Conservation (phyloP, 2,329 filamentous ascomycete species). For the Fragosphaeria purpurea region DNA sequence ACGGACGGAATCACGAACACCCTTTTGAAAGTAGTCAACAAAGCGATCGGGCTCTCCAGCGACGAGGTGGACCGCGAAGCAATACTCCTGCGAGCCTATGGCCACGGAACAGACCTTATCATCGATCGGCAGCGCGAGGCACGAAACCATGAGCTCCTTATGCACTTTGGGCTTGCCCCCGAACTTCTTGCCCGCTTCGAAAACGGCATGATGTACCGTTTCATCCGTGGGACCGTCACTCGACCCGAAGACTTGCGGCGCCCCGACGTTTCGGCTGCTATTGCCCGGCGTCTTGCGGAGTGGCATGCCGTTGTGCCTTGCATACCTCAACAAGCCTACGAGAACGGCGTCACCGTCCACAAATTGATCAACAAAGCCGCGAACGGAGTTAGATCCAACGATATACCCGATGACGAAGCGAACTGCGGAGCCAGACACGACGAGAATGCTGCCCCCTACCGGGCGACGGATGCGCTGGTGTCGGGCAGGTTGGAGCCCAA, state of each 20-base stretch:
- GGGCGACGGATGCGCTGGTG: conserved; percentile 40
- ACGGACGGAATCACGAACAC: conserved; percentile 99
- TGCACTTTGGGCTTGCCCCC: conserved; percentile 73
- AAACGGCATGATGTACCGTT: conserved; percentile 93
- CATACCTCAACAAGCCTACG: conserved; percentile 23
- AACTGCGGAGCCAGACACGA: conserved; percentile 10
- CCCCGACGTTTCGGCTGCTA: conserved; percentile 67
- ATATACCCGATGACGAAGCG: conserved; percentile 18
- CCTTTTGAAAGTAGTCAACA: conserved; percentile 67
- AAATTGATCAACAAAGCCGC: too few species aligned
- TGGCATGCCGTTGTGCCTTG: conserved; percentile 76
- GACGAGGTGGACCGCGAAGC: conserved; percentile 75
- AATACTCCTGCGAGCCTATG: conserved; percentile 84
- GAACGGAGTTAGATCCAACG: not conserved
- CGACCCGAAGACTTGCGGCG: conserved; percentile 69
- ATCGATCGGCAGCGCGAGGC: conserved; percentile 88
- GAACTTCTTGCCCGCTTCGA: conserved; percentile 82
- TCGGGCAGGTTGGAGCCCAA: conserved; percentile 69
- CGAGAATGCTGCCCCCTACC: conserved; percentile 15
- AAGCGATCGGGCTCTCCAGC: conserved; percentile 54
- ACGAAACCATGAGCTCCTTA: conserved; percentile 75
- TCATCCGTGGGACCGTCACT: conserved; percentile 71
- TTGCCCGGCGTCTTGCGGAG: conserved; percentile 75
- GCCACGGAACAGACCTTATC: conserved; percentile 84
- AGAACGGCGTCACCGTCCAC: not conserved